Conservation (phyloP, 164 flowering plant genomes). For the Pachysandra terminalis region DNA sequence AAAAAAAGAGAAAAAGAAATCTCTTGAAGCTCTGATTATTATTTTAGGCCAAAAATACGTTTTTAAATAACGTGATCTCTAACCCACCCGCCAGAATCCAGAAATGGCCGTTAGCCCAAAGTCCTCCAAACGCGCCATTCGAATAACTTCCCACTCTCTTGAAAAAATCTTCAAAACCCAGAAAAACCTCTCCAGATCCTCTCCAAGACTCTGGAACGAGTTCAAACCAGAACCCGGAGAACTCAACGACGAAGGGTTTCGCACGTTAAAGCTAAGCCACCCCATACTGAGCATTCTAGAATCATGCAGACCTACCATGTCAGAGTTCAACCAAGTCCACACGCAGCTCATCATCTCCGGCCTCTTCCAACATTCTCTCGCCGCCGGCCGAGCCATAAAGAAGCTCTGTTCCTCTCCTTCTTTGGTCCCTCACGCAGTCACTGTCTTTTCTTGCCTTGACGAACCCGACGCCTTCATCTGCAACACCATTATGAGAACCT, state of each 20-base stretch:
- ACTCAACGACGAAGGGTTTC: conserved; percentile 8
- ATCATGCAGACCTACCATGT: conserved; percentile 20
- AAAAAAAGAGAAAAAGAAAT: no score
- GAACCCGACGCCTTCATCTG: conserved; percentile 63
- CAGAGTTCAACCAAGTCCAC: conserved; percentile 46
- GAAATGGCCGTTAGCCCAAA: conserved; percentile 15
- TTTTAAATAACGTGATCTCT: background rate
- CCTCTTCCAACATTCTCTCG: conserved; percentile 47
- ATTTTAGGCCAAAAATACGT: no score
- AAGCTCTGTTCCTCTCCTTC: conserved; percentile 40
- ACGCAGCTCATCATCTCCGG: conserved; percentile 48
- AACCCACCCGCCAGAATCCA: background rate
- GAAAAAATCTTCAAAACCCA: conserved; percentile 37
- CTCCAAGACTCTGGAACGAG: conserved; percentile 33
- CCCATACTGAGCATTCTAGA: conserved; percentile 46
- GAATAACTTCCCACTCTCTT: conserved; percentile 20
- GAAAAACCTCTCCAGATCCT: conserved; percentile 31
- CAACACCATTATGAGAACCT: conserved; percentile 52
- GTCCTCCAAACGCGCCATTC: conserved; percentile 1
- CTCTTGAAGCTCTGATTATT: no score
- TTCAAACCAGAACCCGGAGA: background rate
- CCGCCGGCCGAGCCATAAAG: conserved; percentile 41
- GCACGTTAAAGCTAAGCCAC: conserved; percentile 30
- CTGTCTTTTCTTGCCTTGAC: conserved; percentile 31
- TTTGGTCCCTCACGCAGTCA: conserved; percentile 28